These are phyloP conservation scores for Tolypocladium tropicale DNA, from an alignment of 2,329 filamentous ascomycete genomes.

Conservation along the genomic window DNA sequence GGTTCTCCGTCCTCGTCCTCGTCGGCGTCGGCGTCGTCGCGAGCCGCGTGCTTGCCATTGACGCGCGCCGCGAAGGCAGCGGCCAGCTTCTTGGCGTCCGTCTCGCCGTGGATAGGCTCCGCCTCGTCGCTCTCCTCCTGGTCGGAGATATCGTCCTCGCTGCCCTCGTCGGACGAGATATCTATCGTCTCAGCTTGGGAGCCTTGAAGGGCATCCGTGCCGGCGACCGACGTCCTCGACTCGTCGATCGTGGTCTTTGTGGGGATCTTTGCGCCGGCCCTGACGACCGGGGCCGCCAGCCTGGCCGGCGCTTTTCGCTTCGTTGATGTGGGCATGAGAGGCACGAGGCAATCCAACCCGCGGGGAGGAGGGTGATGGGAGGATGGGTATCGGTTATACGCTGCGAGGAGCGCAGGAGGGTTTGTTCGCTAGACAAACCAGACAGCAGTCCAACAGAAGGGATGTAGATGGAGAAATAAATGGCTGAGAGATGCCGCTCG, in stretches of 20 bases:
- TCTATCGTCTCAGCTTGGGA: slow-evolving; percentile 37
- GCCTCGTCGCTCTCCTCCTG: slow-evolving; percentile 25
- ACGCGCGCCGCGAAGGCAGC: slow-evolving; percentile 4
- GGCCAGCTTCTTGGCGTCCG: slow-evolving; percentile 7
- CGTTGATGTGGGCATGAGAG: slow-evolving; percentile 38
- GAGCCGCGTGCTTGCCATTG: slow-evolving; percentile 14
- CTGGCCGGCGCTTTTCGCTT: slow-evolving; percentile 50
- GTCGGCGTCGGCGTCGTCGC: slow-evolving; percentile 17
- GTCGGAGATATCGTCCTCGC: slow-evolving; percentile 36
- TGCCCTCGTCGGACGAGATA: slow-evolving; percentile 45
- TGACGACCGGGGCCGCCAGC: slow-evolving; percentile 45
- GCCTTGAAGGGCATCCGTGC: slow-evolving; percentile 26
- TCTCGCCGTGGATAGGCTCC: slow-evolving; percentile 8
- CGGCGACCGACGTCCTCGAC: slow-evolving; percentile 43
- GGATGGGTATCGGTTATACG: not conserved
- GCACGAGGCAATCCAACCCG: not conserved
- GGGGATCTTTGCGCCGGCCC: slow-evolving; percentile 39
- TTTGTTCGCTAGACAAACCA: not conserved
- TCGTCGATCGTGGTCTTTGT: slow-evolving; percentile 46
- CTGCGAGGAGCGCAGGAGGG: not conserved
- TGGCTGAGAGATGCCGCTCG: not conserved
- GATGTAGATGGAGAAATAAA: not conserved
- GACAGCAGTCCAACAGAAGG: not conserved
- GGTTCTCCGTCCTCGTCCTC: slow-evolving; percentile 38
- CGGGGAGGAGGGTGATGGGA: not conserved